A percentile compares a stretch with the other conserved stretches of the same genome.
Conservation (phyloP, 148 eudicot genomes). For the Hydrangea macrophylla region DNA sequence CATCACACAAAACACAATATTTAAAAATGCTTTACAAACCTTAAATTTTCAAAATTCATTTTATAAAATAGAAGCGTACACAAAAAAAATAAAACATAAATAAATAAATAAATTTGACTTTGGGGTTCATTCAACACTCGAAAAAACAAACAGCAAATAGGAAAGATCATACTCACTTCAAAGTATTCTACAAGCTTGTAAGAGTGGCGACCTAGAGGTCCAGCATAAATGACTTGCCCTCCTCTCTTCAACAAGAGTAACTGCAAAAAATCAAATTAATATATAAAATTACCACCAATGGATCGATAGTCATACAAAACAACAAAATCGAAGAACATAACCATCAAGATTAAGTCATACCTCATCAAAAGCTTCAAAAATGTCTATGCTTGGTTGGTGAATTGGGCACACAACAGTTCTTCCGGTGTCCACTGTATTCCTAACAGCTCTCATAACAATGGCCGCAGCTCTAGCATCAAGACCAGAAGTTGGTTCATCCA, state of each 20-base stretch:
- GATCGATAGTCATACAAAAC: not conserved
- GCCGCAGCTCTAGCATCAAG: constrained; percentile 98
- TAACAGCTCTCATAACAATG: constrained; percentile 81
- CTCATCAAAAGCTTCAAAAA: constrained; percentile 91
- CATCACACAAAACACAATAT: no score
- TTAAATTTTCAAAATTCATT: not conserved
- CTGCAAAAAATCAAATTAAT: constrained; percentile 28
- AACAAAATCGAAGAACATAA: not conserved
- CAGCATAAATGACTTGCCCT: constrained; percentile 70
- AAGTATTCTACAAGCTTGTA: constrained; percentile 60
- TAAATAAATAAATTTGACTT: no score
- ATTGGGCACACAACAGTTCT: constrained; percentile 90
- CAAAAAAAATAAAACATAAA: no score
- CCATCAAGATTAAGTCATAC: constrained; percentile 24
- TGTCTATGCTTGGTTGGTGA: constrained; percentile 90
- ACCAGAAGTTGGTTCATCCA: constrained; percentile 97
- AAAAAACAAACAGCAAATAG: not conserved
- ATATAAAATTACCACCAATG: not conserved
- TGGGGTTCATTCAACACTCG: no score
- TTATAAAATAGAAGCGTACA: not conserved
- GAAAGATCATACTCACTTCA: constrained; percentile 44
- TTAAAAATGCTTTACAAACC: no score
- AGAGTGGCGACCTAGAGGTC: constrained; percentile 62
- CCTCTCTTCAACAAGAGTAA: constrained; percentile 71
- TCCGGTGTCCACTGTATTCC: constrained; percentile 81